phyloP scores from a whole-genome alignment of 805 yeast species.

The Yamadazyma phyllophila region DNA sequence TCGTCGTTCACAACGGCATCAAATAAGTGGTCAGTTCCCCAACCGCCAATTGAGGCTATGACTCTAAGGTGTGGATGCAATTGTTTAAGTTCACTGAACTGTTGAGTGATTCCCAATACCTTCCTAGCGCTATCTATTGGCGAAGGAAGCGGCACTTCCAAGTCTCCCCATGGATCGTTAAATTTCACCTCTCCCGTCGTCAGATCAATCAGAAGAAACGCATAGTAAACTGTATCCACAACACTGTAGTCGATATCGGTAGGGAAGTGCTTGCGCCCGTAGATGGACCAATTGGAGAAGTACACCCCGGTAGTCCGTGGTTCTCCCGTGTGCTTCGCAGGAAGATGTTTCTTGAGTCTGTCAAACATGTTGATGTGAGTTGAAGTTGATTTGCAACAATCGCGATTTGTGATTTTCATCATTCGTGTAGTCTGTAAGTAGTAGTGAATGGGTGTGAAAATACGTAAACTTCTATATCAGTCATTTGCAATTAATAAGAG shows the following conservation, averaged over 20 bases:
- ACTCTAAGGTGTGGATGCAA: conserved; percentile 45
- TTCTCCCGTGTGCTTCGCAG: neutral
- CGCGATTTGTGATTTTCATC: no score
- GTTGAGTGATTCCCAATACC: conserved; percentile 49
- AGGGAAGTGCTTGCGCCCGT: conserved; percentile 49
- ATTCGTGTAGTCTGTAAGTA: no score
- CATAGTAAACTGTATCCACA: conserved; percentile 71
- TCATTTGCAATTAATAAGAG: no score
- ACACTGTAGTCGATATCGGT: conserved; percentile 54
- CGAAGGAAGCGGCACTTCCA: conserved; percentile 35
- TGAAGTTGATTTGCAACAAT: neutral
- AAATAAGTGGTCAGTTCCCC: conserved; percentile 50
- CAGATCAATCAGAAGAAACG: conserved; percentile 64
- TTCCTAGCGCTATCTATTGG: conserved; percentile 11
- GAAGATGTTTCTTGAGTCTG: no score
- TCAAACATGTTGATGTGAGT: neutral
- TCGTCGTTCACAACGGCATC: conserved; percentile 23
- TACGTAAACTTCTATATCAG: no score
- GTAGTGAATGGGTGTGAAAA: no score
- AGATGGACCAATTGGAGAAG: conserved; percentile 48
- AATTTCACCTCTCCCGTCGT: conserved; percentile 51
- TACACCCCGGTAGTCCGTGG: conserved; percentile 40
- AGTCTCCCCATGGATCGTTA: conserved; percentile 68
- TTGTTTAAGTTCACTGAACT: conserved; percentile 47
- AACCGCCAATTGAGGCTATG: conserved; percentile 82